phyloP scores from a whole-genome alignment of 306 rosid genomes.

The Datisca glomerata region DNA sequence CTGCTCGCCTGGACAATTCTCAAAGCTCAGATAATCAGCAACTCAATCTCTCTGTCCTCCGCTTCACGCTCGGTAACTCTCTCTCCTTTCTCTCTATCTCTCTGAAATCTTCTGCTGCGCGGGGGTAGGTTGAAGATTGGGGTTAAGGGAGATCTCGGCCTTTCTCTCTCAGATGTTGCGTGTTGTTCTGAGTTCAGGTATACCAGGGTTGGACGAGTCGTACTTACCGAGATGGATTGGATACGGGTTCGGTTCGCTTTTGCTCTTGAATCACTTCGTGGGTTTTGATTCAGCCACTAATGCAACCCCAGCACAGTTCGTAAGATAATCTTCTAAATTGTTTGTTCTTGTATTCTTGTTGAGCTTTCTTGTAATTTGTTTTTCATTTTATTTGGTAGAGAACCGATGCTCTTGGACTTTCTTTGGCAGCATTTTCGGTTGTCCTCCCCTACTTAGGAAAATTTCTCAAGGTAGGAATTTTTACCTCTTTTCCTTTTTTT shows the following conservation, averaged over 20 bases:
- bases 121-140: not conserved
- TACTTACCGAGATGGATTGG: constrained; percentile 97
- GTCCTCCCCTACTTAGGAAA: constrained; percentile 68
- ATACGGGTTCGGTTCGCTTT: constrained; percentile 78
- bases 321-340: constrained; percentile 13
- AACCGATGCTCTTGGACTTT: constrained; percentile 69
- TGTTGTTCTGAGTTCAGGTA: constrained; percentile 35
- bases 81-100: constrained; percentile 6
- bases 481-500: not conserved
- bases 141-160: not conserved
- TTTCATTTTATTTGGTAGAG: constrained; percentile 29
- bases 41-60: constrained; percentile 79
- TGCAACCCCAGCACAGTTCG: constrained; percentile 48
- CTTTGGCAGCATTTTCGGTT: constrained; percentile 70
- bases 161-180: not conserved
- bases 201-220: constrained; percentile 90
- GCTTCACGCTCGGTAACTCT: constrained; percentile 70
- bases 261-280: constrained; percentile 54
- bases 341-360: not conserved
- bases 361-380: not conserved
- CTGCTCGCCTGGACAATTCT: constrained; percentile 46
- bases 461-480: constrained; percentile 72
- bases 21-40: constrained; percentile 27
- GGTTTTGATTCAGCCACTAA: constrained; percentile 41
- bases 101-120: not conserved